Evolutionary conservation across 2,329 filamentous ascomycete species (phyloP).

Genomic region (Fusarium sp.): DNA sequence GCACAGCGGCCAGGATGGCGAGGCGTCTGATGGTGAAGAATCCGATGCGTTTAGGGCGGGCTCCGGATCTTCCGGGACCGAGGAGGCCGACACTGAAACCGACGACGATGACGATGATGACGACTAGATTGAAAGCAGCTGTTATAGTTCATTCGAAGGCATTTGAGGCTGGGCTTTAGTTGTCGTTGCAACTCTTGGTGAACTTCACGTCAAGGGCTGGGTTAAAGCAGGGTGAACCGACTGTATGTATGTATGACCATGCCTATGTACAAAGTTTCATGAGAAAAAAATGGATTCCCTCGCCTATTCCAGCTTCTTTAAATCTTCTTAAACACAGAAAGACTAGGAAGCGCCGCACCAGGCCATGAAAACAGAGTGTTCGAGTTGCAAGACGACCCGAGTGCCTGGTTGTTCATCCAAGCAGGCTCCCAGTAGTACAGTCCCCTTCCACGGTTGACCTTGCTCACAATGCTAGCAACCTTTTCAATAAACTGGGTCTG

Average conservation of each 20-base stretch:
- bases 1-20: background rate
- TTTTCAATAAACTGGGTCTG: slow-evolving; percentile 72
- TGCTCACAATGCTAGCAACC: slow-evolving; percentile 67
- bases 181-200: background rate
- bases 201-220: background rate
- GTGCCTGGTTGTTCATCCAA: slow-evolving; percentile 73
- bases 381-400: slow-evolving; percentile 74
- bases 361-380: slow-evolving; percentile 71
- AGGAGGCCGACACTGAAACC: background rate
- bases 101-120: background rate
- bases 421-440: slow-evolving; percentile 82
- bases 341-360: slow-evolving; percentile 66
- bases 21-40: background rate
- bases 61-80: background rate
- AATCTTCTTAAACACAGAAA: slow-evolving; percentile 67
- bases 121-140: background rate
- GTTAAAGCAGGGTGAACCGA: background rate
- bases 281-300: background rate
- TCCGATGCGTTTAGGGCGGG: background rate
- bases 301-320: slow-evolving; percentile 32
- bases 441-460: slow-evolving; percentile 66
- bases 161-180: background rate
- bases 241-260: background rate
- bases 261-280: background rate
- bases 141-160: background rate